Conservation (phyloP, 1,284 basidiomycete genomes). For the Hypsizygus ulmarius region DNA sequence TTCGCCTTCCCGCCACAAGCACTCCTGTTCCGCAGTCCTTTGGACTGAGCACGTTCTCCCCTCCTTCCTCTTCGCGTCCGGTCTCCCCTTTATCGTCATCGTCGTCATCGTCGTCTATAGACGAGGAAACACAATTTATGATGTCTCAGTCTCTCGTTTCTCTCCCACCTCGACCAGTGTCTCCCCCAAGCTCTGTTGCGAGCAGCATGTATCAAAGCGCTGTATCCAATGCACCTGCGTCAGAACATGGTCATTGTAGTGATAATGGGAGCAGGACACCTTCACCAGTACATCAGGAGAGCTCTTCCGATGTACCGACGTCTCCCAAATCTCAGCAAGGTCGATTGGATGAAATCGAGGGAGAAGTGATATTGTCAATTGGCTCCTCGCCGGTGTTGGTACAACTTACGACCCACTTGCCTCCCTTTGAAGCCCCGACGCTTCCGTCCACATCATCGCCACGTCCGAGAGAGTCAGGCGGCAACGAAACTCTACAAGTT, state of each 20-base stretch:
- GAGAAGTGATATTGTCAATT: constrained; percentile 55
- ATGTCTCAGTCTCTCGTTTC: constrained; percentile 76
- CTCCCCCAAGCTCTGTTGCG: constrained; percentile 44
- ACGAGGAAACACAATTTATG: constrained; percentile 60
- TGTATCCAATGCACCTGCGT: constrained; percentile 41
- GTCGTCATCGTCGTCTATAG: constrained; percentile 51
- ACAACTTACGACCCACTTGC: constrained; percentile 46
- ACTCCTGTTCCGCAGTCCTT: constrained; percentile 2
- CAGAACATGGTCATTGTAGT: neutral
- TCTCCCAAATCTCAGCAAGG: neutral
- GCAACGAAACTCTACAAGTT: constrained; percentile 29
- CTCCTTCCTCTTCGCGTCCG: constrained; percentile 1
- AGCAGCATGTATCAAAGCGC: constrained; percentile 77
- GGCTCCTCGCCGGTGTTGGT: constrained; percentile 56
- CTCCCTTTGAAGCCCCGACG: constrained; percentile 15
- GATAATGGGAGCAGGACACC: constrained; percentile 5
- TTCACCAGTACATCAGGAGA: neutral
- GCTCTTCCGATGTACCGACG: neutral
- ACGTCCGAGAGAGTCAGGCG: neutral
- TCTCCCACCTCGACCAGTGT: constrained; percentile 45
- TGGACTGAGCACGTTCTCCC: neutral
- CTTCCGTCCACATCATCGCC: constrained; percentile 1
- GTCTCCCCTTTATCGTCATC: constrained; percentile 37
- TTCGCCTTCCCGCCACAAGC: constrained; percentile 6
- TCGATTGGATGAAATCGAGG: constrained; percentile 15